These are phyloP conservation scores for Erythrobasidium yunnanense DNA, from an alignment of 768 basidiomycete species.

Conservation along the genomic window DNA sequence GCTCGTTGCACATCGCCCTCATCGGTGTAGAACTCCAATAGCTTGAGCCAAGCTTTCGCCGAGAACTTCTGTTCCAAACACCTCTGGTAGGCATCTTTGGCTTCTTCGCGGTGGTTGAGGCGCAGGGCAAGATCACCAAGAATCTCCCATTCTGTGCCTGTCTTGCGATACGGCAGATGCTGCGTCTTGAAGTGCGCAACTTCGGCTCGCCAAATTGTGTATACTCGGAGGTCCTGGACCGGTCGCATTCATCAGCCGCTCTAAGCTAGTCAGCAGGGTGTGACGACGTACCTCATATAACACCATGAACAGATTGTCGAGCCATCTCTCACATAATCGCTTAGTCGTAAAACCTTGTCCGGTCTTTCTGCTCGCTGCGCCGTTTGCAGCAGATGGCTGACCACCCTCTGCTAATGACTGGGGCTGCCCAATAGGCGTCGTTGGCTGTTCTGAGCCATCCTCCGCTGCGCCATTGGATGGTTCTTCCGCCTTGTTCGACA, in stretches of 20 bases:
- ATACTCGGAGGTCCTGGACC: constrained; percentile 76
- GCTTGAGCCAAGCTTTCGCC: constrained; percentile 80
- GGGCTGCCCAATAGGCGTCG: too few relatives aligned
- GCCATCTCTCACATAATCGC: constrained; percentile 90
- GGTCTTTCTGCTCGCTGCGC: constrained; percentile 41
- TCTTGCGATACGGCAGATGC: constrained; percentile 94
- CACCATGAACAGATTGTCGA: constrained; percentile 97
- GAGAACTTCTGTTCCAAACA: constrained; percentile 80
- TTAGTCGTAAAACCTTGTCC: constrained; percentile 90
- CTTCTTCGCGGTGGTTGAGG: constrained; percentile 95
- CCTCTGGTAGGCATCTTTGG: constrained; percentile 88
- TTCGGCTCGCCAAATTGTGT: constrained; percentile 98
- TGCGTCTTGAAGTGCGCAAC: constrained; percentile 98
- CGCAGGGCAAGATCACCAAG: constrained; percentile 84
- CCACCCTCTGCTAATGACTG: too few relatives aligned
- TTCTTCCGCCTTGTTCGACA: background rate
- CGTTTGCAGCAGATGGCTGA: background rate
- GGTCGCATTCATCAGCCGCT: background rate
- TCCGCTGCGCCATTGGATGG: background rate
- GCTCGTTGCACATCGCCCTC: constrained; percentile 86
- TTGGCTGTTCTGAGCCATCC: too few relatives aligned
- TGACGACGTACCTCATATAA: constrained; percentile 68
- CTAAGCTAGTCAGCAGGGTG: background rate
- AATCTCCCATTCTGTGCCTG: constrained; percentile 95
- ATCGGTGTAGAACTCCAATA: constrained; percentile 92